Evolutionary conservation across 345 rosid genomes (phyloP), one percentile per base, ranked within the genome.

Genomic region (Eutrema heterophyllum): DNA sequence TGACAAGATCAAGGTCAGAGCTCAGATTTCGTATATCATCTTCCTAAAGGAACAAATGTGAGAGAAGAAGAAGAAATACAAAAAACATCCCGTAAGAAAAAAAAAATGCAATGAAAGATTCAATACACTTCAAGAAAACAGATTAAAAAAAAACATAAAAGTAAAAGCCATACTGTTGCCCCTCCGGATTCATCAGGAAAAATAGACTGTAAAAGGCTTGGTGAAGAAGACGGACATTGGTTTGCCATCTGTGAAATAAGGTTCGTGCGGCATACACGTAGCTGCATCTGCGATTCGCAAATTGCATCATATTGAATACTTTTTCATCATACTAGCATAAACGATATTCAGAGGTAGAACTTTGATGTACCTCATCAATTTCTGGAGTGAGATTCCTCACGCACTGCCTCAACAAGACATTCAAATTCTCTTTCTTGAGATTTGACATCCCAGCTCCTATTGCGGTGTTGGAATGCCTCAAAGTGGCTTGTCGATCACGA

Each of bases 361-460:
- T 50, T 16, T 24, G 4, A 29, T 48, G 33, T 65, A 89, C 96
- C 90, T 87, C 88, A 38, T 84, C 82, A 76, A 84, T 84, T 77
- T 84, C 84, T 1, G 70, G 80, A 14, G 80, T 66, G 51, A 87
- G 81, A 68, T 68, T 72, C 48, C 53, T 75, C 24, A 82, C 81
- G 16, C 84, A 77, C 49, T 78, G 84, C 71, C 79, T 80, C 64
- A 87, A 81, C 74, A 86, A 68, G 1, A 75, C 70, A 78, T 78
- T 81, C 79, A 89, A 63, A 64, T 83, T 80, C 67, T 79, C 84
- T 46, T 57, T 77, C 76, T 61, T 83, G 33, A 53, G 58, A 68
- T 78, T 81, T 13, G 90, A 84, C 77, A 87, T 65, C 48, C 66
- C 73, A 44, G 51, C 79, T 67, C 81, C 89, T 45, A 85, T 58